These are phyloP conservation scores for Kitagawia praeruptora DNA, from an alignment of 129 eudicot genomes.

Conservation along the genomic window DNA sequence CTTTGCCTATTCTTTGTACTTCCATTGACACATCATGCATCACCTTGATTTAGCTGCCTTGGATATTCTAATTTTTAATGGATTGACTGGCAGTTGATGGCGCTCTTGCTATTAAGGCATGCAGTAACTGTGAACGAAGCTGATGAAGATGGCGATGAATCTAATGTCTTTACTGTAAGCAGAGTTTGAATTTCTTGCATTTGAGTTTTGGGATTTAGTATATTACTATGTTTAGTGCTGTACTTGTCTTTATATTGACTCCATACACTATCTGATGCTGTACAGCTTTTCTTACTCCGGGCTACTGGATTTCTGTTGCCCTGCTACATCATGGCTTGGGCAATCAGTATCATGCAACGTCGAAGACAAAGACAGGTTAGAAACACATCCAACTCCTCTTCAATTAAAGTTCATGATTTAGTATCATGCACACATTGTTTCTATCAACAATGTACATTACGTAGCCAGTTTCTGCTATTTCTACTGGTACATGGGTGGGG, in stretches of 20 bases:
- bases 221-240: neutral
- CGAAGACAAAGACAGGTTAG: slow-evolving; percentile 94
- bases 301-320: slow-evolving; percentile 94
- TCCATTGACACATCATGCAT: too few species aligned
- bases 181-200: neutral
- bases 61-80: neutral
- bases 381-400: neutral
- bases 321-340: slow-evolving; percentile 95
- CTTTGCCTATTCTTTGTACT: neutral
- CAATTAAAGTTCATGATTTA: neutral
- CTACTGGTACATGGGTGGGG: neutral
- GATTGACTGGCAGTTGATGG: slow-evolving; percentile 60
- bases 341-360: slow-evolving; percentile 88
- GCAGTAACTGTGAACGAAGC: slow-evolving; percentile 64
- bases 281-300: slow-evolving; percentile 86
- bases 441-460: neutral
- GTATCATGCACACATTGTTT: neutral
- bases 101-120: slow-evolving; percentile 79
- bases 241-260: slow-evolving; percentile 5
- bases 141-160: slow-evolving; percentile 63
- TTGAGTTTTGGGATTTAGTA: neutral
- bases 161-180: slow-evolving; percentile 77
- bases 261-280: neutral
- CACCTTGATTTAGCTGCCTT: neutral
- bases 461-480: neutral